Conservation (phyloP, 805 yeast species). For the Candida taoyuanica region DNA sequence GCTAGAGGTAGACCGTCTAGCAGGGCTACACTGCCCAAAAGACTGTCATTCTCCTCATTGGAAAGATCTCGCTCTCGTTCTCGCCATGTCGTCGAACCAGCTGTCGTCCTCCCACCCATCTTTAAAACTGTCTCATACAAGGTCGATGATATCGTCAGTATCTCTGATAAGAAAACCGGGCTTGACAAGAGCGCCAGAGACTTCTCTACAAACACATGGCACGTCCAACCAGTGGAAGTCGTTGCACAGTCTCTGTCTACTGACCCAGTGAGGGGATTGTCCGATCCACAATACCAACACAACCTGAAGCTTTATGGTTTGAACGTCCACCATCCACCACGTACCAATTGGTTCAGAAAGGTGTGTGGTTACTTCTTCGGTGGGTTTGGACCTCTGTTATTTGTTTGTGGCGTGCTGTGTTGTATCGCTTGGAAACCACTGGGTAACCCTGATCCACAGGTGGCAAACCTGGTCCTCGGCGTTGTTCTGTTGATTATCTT, state of each 20-base stretch:
- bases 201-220: conserved; percentile 31
- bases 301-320: conserved; percentile 27
- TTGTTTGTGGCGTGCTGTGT: conserved; percentile 39
- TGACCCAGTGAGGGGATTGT: conserved; percentile 26
- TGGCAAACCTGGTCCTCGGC: conserved; percentile 41
- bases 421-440: conserved; percentile 44
- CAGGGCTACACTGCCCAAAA: not conserved
- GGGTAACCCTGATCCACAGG: conserved; percentile 39
- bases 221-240: conserved; percentile 25
- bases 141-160: conserved; percentile 27
- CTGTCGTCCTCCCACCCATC: conserved; percentile 32
- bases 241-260: conserved; percentile 26
- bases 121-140: conserved; percentile 36
- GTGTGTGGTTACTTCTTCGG: conserved; percentile 40
- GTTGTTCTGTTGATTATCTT: conserved; percentile 37
- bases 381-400: conserved; percentile 42
- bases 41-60: conserved; percentile 7
- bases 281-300: conserved; percentile 6
- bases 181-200: conserved; percentile 19
- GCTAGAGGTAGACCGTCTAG: conserved; percentile 1
- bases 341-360: conserved; percentile 30
- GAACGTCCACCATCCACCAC: conserved; percentile 37
- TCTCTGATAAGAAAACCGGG: conserved; percentile 10
- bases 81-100: conserved; percentile 23
- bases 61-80: conserved; percentile 10